Percentiles rank a stretch among this genome's conserved stretches.
These are phyloP conservation scores for Solanum appendiculatum DNA, from an alignment of 257 asterid species.

Conservation along the genomic window DNA sequence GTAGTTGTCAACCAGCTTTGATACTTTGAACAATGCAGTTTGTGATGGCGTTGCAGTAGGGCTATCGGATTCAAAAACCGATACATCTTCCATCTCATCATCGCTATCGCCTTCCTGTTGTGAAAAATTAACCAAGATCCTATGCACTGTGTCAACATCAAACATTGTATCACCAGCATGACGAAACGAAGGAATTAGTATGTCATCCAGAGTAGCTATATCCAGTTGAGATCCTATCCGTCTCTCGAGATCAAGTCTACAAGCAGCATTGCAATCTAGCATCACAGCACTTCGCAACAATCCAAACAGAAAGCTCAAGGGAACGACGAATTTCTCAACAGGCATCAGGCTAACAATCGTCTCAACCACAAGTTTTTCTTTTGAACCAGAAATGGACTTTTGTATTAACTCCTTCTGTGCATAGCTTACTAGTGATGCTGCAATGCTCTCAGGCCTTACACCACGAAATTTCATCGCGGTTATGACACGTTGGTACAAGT, in stretches of 20 bases:
- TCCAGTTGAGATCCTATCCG: conserved; percentile 77
- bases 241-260: conserved; percentile 81
- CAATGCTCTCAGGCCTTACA: conserved; percentile 88
- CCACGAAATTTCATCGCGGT: conserved; percentile 86
- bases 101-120: conserved; percentile 71
- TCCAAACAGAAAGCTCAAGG: conserved; percentile 71
- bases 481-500: conserved; percentile 62
- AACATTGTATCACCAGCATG: conserved; percentile 81
- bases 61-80: conserved; percentile 62
- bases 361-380: conserved; percentile 69
- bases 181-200: conserved; percentile 70
- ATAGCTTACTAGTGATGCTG: conserved; percentile 74
- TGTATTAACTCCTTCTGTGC: conserved; percentile 70
- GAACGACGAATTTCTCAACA: conserved; percentile 68
- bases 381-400: conserved; percentile 34
- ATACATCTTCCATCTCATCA: conserved; percentile 69
- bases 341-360: conserved; percentile 80
- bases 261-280: conserved; percentile 60
- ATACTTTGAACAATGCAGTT: conserved; percentile 63
- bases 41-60: conserved; percentile 75
- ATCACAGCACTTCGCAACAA: conserved; percentile 64
- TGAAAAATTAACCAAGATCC: conserved; percentile 64
- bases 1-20: conserved; percentile 72
- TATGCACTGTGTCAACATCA: conserved; percentile 76
- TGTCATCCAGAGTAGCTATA: conserved; percentile 78